Base-by-base conservation (phyloP, 768 basidiomycete species). In the Boletus huronensis region DNA sequence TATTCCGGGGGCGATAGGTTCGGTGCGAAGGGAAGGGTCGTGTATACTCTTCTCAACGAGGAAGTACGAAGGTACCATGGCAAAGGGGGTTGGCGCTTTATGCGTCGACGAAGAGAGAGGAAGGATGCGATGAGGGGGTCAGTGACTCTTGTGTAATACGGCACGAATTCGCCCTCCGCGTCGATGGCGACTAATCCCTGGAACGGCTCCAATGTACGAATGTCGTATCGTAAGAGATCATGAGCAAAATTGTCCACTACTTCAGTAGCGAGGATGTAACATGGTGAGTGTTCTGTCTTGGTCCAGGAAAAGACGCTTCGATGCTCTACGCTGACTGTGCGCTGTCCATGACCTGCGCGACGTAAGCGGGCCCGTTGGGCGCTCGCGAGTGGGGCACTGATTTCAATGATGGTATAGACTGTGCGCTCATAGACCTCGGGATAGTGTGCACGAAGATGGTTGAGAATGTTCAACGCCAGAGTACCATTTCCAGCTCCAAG, bases 161-260 rank as follows among this genome's bases (percentile, higher is more conserved):
- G 85, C 55, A 84, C 77, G 64, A 93, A 97, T 61, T 97, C 92
- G 54, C 93, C 93, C 1, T 82, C 73, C 16, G 79, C 75, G 71
- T 92, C 87, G 58, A 97, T 78, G 13, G 87, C 81, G 17, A 98
- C 85, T 14, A 91, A 61, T 23, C 85, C 90, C 69, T 99, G 95
- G 45, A 88, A 83, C 0, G 97, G 94, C 61, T 85, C 75, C 55
- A 93, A 77, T 2, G 89, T 90, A 26, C 78, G 74, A 42, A 89
- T 73, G 66, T 95, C 88, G 64, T 98, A 98, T 32, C 96, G 89
- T 39, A 99, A 80, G 63, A 96, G 79, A 66, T 99, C 97, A 67
- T 98, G 96, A 1, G 93, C 88, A 63, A 98, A 96, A 70, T 99
- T 99, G 72, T 98, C 96, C 88, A 97, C 81, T 32, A 99, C 97